A percentile compares a stretch with the other conserved stretches of the same genome.
Conservation (phyloP, 2,329 filamentous ascomycete genomes). For the Endoconidiophora laricicola region DNA sequence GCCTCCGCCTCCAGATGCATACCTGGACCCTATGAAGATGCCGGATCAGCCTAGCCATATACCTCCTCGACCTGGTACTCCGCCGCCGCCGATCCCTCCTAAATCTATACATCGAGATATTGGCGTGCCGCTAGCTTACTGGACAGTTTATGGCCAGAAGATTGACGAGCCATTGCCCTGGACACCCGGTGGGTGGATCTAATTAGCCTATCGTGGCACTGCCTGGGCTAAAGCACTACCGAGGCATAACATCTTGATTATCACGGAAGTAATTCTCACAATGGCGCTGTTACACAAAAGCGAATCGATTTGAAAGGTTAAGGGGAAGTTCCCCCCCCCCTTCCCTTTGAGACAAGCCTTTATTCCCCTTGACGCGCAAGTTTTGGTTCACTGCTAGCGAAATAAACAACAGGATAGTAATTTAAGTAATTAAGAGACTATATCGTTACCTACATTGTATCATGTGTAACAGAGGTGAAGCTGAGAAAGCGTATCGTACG, state of each 20-base stretch:
- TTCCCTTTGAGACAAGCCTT: too few species aligned
- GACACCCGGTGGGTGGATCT: conserved; percentile 12
- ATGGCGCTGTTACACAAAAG: too few species aligned
- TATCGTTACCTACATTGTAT: too few species aligned
- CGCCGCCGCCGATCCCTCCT: conserved; percentile 3
- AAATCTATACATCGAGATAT: conserved; percentile 3
- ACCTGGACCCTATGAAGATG: conserved; percentile 2
- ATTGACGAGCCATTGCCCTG: conserved; percentile 8
- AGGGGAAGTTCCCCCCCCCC: too few species aligned
- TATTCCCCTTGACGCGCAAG: too few species aligned
- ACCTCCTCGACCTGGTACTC: background rate
- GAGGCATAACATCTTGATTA: too few species aligned
- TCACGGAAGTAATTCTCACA: too few species aligned
- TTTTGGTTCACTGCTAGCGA: too few species aligned
- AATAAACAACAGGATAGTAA: background rate
- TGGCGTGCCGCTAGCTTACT: conserved; percentile 7
- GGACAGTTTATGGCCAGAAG: conserved; percentile 6
- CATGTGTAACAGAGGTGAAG: too few species aligned
- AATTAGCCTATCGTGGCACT: background rate
- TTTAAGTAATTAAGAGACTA: background rate
- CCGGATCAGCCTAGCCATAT: background rate
- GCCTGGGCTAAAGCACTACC: too few species aligned
- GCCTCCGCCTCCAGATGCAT: conserved; percentile 6
- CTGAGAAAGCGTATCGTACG: too few species aligned
- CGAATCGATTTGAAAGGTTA: too few species aligned